These are phyloP conservation scores for Amanita rubescens DNA, from an alignment of 768 basidiomycete species.

Conservation along the genomic window DNA sequence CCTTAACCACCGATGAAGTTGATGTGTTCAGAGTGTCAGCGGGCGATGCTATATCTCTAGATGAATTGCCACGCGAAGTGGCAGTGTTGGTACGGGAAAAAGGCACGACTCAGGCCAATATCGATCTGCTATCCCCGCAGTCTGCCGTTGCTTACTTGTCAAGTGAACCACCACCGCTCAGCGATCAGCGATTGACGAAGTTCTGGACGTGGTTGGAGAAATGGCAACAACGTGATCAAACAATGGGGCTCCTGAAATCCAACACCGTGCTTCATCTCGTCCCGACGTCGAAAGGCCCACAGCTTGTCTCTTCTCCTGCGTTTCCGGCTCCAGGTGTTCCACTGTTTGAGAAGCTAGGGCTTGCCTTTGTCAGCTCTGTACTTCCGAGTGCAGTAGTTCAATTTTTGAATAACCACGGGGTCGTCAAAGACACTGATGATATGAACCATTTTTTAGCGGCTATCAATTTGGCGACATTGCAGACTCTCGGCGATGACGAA, in stretches of 20 bases:
- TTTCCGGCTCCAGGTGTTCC: slow-evolving; percentile 20
- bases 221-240: slow-evolving; percentile 13
- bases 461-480: not conserved
- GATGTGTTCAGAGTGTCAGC: slow-evolving; percentile 17
- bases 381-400: slow-evolving; percentile 15
- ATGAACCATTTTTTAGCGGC: not conserved
- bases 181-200: slow-evolving; percentile 26
- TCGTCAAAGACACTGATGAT: slow-evolving; percentile 11
- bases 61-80: slow-evolving; percentile 17
- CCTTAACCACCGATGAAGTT: slow-evolving; percentile 24
- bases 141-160: slow-evolving; percentile 18
- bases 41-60: slow-evolving; percentile 21
- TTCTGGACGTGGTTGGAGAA: slow-evolving; percentile 39
- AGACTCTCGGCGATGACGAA: not conserved
- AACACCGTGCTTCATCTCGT: slow-evolving; percentile 19
- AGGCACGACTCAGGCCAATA: slow-evolving; percentile 24
- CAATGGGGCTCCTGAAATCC: not conserved
- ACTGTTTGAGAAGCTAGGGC: slow-evolving; percentile 20
- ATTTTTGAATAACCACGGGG: slow-evolving; percentile 13
- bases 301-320: slow-evolving; percentile 16
- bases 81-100: slow-evolving; percentile 15
- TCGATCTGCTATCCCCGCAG: slow-evolving; percentile 19
- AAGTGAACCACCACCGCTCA: slow-evolving; percentile 9
- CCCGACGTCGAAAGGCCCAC: slow-evolving; percentile 25
- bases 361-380: slow-evolving; percentile 26